phyloP scores from a whole-genome alignment of 768 basidiomycete species.

The Rhizopogon vinicolor region DNA sequence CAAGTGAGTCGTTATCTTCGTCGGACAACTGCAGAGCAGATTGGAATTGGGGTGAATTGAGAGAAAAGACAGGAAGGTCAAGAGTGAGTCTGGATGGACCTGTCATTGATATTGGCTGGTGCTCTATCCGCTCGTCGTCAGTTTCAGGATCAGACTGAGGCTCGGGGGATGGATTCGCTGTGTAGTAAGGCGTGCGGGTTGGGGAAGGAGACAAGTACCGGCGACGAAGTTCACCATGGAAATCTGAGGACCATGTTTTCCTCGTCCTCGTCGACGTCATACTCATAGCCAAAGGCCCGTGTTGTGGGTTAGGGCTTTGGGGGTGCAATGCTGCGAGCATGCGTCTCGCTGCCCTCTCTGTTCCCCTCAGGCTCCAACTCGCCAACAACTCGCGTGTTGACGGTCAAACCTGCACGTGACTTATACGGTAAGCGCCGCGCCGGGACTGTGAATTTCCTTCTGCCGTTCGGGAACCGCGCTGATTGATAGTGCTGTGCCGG shows the following conservation, averaged over 20 bases:
- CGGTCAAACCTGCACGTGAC: no score
- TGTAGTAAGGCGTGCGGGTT: slow-evolving; percentile 27
- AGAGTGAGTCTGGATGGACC: not conserved
- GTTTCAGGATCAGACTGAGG: slow-evolving; percentile 9
- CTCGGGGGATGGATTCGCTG: slow-evolving; percentile 27
- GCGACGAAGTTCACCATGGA: slow-evolving; percentile 16
- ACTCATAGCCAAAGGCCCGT: not conserved
- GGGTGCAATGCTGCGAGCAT: slow-evolving; percentile 1
- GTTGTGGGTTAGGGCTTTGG: slow-evolving; percentile 1
- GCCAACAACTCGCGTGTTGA: not conserved
- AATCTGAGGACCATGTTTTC: slow-evolving; percentile 5
- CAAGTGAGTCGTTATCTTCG: slow-evolving; percentile 10
- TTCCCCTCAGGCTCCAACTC: slow-evolving; percentile 3
- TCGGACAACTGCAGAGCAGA: not conserved
- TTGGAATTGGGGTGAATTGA: not conserved
- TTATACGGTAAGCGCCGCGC: no score
- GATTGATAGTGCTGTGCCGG: no score
- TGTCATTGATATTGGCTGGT: not conserved
- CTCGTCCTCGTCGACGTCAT: slow-evolving; percentile 2
- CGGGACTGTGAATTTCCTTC: no score
- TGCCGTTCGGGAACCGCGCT: no score
- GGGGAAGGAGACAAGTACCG: slow-evolving; percentile 14
- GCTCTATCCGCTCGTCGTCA: not conserved
- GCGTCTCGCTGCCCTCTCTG: slow-evolving; percentile 9
- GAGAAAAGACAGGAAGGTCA: not conserved